Evolutionary conservation across 2,329 filamentous ascomycete species (phyloP).

Genomic region (Colletotrichum musae): DNA sequence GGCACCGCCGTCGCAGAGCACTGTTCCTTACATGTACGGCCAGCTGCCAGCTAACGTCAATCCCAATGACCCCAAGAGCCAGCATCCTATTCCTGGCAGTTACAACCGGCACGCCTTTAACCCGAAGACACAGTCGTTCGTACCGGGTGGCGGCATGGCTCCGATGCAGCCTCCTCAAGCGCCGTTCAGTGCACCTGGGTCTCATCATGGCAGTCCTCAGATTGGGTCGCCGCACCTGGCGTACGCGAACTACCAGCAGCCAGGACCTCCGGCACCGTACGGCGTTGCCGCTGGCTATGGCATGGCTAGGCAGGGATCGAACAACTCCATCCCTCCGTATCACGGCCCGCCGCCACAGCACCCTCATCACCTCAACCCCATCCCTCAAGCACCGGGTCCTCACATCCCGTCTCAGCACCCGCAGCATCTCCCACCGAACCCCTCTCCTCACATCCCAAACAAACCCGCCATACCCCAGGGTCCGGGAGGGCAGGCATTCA

Average conservation of each 20-base stretch:
- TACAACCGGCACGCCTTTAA: slow-evolving; percentile 91
- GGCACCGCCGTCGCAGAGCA: slow-evolving; percentile 44
- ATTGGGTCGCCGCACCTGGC: slow-evolving; percentile 66
- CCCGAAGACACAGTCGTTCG: slow-evolving; percentile 92
- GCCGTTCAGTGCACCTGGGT: slow-evolving; percentile 63
- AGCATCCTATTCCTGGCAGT: slow-evolving; percentile 88
- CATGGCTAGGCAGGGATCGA: slow-evolving; percentile 71
- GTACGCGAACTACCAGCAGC: slow-evolving; percentile 64
- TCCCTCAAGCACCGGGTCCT: slow-evolving; percentile 47
- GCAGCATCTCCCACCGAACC: slow-evolving; percentile 61
- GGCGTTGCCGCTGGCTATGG: slow-evolving; percentile 62
- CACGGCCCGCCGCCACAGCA: slow-evolving; percentile 53
- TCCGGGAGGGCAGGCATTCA: slow-evolving; percentile 61
- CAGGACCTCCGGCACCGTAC: slow-evolving; percentile 62
- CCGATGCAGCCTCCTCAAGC: slow-evolving; percentile 64
- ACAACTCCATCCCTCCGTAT: slow-evolving; percentile 67
- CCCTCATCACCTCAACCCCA: slow-evolving; percentile 59
- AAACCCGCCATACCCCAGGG: slow-evolving; percentile 62
- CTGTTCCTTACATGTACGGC: slow-evolving; percentile 80
- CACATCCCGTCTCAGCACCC: slow-evolving; percentile 56
- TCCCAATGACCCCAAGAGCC: slow-evolving; percentile 79
- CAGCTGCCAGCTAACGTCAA: slow-evolving; percentile 81
- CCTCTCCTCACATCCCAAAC: slow-evolving; percentile 59
- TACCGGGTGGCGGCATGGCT: slow-evolving; percentile 71
- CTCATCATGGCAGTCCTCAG: slow-evolving; percentile 68